These are phyloP conservation scores for Metschnikowia reukaufii DNA, from an alignment of 805 yeast species.

Conservation along the genomic window DNA sequence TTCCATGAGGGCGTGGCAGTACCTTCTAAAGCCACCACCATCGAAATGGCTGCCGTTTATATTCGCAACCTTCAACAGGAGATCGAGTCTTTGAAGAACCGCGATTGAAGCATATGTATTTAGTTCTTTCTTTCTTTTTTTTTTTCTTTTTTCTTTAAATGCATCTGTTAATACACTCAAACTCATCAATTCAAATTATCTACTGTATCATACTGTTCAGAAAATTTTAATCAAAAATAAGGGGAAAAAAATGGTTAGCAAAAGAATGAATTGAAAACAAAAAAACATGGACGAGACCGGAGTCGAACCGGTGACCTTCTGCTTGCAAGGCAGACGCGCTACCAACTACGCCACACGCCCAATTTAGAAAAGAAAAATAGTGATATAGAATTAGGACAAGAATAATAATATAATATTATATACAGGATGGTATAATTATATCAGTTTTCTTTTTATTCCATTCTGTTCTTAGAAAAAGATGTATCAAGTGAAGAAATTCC, in stretches of 20 bases:
- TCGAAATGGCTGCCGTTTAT: conserved; percentile 79
- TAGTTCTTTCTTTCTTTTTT: background rate
- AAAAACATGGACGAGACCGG: conserved; percentile 63
- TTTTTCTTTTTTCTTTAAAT: background rate
- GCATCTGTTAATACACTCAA: background rate
- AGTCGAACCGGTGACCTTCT: conserved; percentile 77
- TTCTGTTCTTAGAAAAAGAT: too few relatives aligned
- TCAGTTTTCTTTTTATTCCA: background rate
- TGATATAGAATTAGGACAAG: background rate
- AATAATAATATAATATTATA: too few relatives aligned
- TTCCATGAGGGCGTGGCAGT: conserved; percentile 57
- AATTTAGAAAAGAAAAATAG: background rate
- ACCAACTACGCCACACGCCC: conserved; percentile 86
- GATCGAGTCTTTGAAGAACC: conserved; percentile 22
- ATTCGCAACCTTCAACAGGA: conserved; percentile 45
- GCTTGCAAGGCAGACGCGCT: conserved; percentile 82
- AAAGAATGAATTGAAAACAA: too few relatives aligned
- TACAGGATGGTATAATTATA: background rate
- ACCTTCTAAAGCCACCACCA: conserved; percentile 93
- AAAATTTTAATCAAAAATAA: too few relatives aligned
- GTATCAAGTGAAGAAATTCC: too few relatives aligned
- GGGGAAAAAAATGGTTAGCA: background rate
- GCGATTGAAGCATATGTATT: background rate
- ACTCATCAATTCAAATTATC: background rate
- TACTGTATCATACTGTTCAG: too few relatives aligned